Base-by-base conservation (phyloP, 768 basidiomycete genomes). In the Leccinum disarticulatum region DNA sequence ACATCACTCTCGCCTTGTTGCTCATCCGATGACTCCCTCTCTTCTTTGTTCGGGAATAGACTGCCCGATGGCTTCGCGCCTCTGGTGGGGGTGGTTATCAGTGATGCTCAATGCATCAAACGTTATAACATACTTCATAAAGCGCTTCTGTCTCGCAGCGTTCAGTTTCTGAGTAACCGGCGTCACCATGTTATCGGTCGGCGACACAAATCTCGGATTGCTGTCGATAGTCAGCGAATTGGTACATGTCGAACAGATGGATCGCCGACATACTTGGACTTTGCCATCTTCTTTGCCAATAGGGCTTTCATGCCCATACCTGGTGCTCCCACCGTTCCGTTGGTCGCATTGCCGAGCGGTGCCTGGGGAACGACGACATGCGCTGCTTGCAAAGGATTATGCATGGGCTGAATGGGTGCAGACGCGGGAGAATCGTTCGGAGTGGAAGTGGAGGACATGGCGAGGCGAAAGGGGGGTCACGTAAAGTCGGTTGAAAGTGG, bases 161-260 rank as follows among this genome's bases (percentile, higher is more conserved):
- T 81, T 89, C 55, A 98, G 82, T 75, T 98, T 98, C 76, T 95
- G 90, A 6, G 95, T 91, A 72, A 86, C 87, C 3, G 96, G 96
- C 3, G 94, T 96, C 81, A 98, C 86, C 75, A 98, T 81, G 71
- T 90, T 92, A 74, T 99, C 96, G 9, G 96, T 97, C 3, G 96
- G 96, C 17, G 96, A 98, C 68, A 95, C 80, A 70, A 85, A 93
- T 35, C 85, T 85, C 22, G 92, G 89, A 73, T 97, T 97, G 73
- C 93, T 94, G 71, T 31, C 15, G 15, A 61, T 17, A 38, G 55
- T 65, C 66, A 62, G 57, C 36, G 53, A 35, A 36, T 55, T 2
- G 30, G 46, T 46, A 28, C 31, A 36, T 4, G 25, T 49, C 9
- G 47, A 41, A 19, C 17, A 14, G 30, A 33, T 53, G 35, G 30